Evolutionary conservation across 1,284 basidiomycete species (phyloP), one percentile per base, ranked within the genome.

Genomic region (Ceratobasidium theobromae): DNA sequence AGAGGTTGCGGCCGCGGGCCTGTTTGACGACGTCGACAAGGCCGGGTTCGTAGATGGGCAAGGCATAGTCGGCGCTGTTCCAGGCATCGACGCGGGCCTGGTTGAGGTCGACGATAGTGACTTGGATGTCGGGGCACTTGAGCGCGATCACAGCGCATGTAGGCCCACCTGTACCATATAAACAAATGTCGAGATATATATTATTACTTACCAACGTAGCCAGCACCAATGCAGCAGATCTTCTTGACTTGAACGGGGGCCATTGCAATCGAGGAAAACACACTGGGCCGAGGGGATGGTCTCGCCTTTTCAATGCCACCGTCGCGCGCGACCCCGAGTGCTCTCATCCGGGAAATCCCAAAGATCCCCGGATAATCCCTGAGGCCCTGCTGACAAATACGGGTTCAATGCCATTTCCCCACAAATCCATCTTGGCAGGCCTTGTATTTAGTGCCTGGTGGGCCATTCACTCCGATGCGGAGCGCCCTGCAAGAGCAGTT

Each of bases 51-150:
- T 97, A 99, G 76, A 99, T 98, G 48, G 94, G 94, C 27, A 94
- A 78, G 41, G 81, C 77, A 76, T 84, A 92, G 74, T 89, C 81
- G 33, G 80, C 72, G 75, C 83, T 86, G 81, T 99, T 99, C 96
- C 96, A 99, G 12, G 95, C 95, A 74, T 94, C 92, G 77, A 98
- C 88, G 70, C 97, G 91, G 67, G 87, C 82, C 75, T 95, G 84
- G 84, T 98, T 99, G 73, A 99, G 84, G 78, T 99, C 96, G 75
- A 98, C 96, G 74, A 99, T 99, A 74, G 93, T 98, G 76, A 98
- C 96, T 67, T 81, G 81, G 80, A 98, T 93, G 76, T 97, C 85
- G 60, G 96, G 95, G 79, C 95, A 96, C 77, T 91, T 94, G 74
- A 91, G 82, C n/a, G 93, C 93, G 71, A 97, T 93, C 73, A 98